Conservation (phyloP, 805 yeast species). For the Sungouiozyma intestinalis region DNA sequence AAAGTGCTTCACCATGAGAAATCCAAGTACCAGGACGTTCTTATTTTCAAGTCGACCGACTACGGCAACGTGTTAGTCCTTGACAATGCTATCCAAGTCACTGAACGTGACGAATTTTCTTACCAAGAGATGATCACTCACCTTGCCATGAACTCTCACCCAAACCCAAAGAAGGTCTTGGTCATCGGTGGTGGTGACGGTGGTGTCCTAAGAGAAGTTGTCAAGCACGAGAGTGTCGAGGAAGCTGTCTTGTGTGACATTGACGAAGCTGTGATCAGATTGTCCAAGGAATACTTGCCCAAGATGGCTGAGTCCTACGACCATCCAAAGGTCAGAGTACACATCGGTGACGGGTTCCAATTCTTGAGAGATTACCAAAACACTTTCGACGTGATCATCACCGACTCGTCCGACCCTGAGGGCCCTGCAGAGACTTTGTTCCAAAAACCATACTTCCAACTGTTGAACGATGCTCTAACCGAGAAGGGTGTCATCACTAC, state of each 20-base stretch:
- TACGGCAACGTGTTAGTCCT: conserved; percentile 93
- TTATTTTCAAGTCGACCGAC: conserved; percentile 84
- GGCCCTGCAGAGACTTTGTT: conserved; percentile 94
- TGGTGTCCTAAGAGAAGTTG: conserved; percentile 90
- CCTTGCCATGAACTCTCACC: conserved; percentile 84
- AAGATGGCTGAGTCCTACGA: conserved; percentile 72
- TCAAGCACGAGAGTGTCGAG: conserved; percentile 79
- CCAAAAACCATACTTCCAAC: conserved; percentile 84
- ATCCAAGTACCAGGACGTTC: conserved; percentile 86
- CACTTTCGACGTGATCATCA: conserved; percentile 88
- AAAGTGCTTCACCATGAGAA: conserved; percentile 75
- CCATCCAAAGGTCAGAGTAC: conserved; percentile 84
- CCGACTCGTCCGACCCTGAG: conserved; percentile 97
- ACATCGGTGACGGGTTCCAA: conserved; percentile 96
- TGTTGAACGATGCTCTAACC: conserved; percentile 78
- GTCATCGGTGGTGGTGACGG: conserved; percentile 99
- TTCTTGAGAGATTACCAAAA: conserved; percentile 75
- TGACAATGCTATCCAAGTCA: conserved; percentile 91
- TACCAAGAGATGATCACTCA: conserved; percentile 98
- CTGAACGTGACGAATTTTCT: conserved; percentile 95
- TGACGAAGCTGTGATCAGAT: conserved; percentile 84
- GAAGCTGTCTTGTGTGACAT: conserved; percentile 89
- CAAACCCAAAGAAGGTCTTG: conserved; percentile 84
- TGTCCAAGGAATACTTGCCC: conserved; percentile 80
- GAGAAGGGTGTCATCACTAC: conserved; percentile 86